Percentiles rank a stretch among this genome's conserved stretches.
Evolutionary conservation across 1,284 basidiomycete genomes (phyloP).

Genomic region (Rhodotorula glutinis): DNA sequence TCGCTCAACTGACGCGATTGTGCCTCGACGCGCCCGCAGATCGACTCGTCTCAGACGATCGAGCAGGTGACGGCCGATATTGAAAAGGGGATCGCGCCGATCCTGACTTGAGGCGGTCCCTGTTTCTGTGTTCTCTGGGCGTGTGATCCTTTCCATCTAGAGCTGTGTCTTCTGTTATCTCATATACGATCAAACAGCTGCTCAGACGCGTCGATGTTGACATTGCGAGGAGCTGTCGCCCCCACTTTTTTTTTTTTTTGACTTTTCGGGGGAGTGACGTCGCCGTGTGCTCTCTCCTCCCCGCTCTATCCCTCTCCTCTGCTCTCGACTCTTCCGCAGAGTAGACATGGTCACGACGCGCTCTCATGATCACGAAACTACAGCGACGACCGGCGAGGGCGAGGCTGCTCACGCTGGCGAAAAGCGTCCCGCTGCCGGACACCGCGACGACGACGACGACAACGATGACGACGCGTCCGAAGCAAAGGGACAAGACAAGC

Average conservation of each 20-base stretch:
- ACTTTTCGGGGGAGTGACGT: background rate
- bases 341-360: constrained; percentile 14
- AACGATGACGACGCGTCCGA: too few relatives aligned
- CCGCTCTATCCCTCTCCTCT: background rate
- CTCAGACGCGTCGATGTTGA: too few relatives aligned
- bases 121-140: too few relatives aligned
- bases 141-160: too few relatives aligned
- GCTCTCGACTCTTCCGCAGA: background rate
- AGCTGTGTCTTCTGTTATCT: too few relatives aligned
- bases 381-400: too few relatives aligned
- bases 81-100: constrained; percentile 24
- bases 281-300: too few relatives aligned
- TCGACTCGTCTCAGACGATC: constrained; percentile 70
- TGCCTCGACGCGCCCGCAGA: constrained; percentile 52
- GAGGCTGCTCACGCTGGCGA: background rate
- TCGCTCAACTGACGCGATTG: background rate
- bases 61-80: constrained; percentile 64
- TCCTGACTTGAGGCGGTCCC: constrained; percentile 8
- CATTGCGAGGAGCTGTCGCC: too few relatives aligned
- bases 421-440: constrained; percentile 10
- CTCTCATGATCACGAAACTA: constrained; percentile 11
- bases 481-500: background rate
- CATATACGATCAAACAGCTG: too few relatives aligned
- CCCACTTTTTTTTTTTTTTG: too few relatives aligned
- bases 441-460: too few relatives aligned